Evolutionary conservation across 331 rosid species (phyloP).

Genomic region (Quercus tomentella): DNA sequence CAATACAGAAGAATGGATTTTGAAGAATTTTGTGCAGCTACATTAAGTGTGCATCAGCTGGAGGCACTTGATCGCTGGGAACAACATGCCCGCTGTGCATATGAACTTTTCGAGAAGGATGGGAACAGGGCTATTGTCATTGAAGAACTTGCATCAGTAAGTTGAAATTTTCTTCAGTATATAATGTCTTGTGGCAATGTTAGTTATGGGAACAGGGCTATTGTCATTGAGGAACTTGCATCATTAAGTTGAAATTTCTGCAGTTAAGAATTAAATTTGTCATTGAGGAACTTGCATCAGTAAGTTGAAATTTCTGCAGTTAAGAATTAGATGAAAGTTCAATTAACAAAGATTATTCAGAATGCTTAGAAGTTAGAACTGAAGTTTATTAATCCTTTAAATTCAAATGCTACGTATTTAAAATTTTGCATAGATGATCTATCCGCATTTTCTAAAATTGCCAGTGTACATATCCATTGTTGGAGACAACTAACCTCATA

Average conservation of each 20-base stretch:
- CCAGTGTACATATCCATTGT: too few species aligned
- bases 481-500: not conserved
- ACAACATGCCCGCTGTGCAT: conserved; percentile 92
- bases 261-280: not conserved
- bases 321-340: not conserved
- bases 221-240: conserved; percentile 72
- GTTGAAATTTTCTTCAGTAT: conserved; percentile 18
- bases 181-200: not conserved
- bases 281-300: conserved; percentile 90
- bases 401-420: too few species aligned
- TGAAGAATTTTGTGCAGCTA: conserved; percentile 96
- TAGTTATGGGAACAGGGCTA: conserved; percentile 73
- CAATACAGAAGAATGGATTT: conserved; percentile 99
- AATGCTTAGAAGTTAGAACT: too few species aligned
- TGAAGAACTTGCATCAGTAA: conserved; percentile 97
- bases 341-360: too few species aligned
- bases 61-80: conserved; percentile 99
- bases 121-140: conserved; percentile 93
- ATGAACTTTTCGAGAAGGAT: conserved; percentile 88
- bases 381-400: too few species aligned
- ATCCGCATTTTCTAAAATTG: too few species aligned
- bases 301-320: conserved; percentile 31
- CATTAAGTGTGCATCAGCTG: conserved; percentile 89
- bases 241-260: conserved; percentile 51
- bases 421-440: too few species aligned